Evolutionary conservation across 768 basidiomycete species (phyloP), one percentile per base, ranked within the genome.

Genomic region (Tylopilus rubrobrunneus): DNA sequence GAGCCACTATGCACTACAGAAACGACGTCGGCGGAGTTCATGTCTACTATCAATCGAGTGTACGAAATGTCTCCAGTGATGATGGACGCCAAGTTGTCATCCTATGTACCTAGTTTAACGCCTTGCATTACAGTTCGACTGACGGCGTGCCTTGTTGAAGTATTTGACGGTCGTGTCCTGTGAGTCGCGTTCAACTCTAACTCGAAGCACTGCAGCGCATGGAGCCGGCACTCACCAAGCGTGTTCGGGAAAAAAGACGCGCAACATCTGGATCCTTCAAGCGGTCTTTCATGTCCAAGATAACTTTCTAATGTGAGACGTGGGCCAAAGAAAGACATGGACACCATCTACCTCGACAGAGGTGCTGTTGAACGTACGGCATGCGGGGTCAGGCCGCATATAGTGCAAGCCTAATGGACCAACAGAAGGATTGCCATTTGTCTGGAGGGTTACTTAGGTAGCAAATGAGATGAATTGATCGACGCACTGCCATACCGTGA

Each of bases 31-130:
- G 48, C 33, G 17, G 5, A 31, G 50, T 31, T 25, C 42, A n/a
- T 19, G 37, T 45, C 48, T 40, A 40, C 33, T 42, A 55, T 36
- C 47, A 49, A n/a, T 19, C 14, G 21, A 43, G 74, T 83, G 45
- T 66, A 89, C 87, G 84, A 85, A 60, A 90, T 87, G 64, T 89
- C 86, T 43, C 88, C 88, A 37, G 89, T 90, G 56, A 90, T 86
- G 48, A 90, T 86, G 62, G 90, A 91, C 0, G 88, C 88, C 28
- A 89, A 61, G 60, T 89, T 87, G 61, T 87, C 74, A 2, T 74
- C 73, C 84, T 86, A 49, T 34, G n/a, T 45, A 33, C 41, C 12
- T 15, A 59, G 52, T 67, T 31, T 34, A 51, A 48, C 14, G 33
- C 39, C 27, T 9, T 23, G 7, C 11, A 44, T 48, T 8, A 34